A percentile compares a stretch with the other conserved stretches of the same genome.
phyloP scores from a whole-genome alignment of 306 rosid species.

The Parietaria judaica region DNA sequence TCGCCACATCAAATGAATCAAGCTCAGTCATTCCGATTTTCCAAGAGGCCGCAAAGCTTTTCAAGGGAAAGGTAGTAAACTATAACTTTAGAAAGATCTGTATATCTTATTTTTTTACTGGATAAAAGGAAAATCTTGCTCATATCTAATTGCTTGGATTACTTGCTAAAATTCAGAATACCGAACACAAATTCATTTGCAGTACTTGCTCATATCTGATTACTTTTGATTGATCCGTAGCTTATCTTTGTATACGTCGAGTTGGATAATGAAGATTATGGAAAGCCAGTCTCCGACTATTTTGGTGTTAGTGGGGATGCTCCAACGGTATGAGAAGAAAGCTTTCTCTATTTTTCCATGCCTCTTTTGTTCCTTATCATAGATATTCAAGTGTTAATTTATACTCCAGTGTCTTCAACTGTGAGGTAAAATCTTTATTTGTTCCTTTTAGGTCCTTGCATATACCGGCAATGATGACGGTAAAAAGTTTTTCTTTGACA shows the following conservation, averaged over 20 bases:
- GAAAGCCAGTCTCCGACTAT: conserved; percentile 87
- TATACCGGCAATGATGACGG: conserved; percentile 90
- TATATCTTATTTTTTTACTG: background rate
- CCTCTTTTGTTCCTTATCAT: conserved; percentile 5
- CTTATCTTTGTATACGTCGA: conserved; percentile 75
- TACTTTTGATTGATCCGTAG: conserved; percentile 35
- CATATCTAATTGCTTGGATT: too few species aligned
- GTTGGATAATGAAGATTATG: conserved; percentile 79
- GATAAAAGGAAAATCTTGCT: background rate
- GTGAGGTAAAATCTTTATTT: conserved; percentile 3
- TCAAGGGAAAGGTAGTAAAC: conserved; percentile 84
- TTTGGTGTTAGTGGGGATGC: conserved; percentile 72
- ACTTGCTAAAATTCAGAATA: background rate
- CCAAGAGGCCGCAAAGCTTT: conserved; percentile 66
- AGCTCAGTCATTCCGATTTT: conserved; percentile 58
- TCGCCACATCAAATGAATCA: conserved; percentile 63
- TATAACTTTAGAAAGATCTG: background rate
- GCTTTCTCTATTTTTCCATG: conserved; percentile 12
- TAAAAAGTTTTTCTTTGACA: conserved; percentile 67
- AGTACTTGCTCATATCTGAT: background rate
- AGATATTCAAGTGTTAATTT: conserved; percentile 6
- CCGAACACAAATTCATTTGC: background rate
- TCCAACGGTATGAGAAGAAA: conserved; percentile 45
- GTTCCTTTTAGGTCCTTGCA: conserved; percentile 51
- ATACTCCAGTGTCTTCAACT: conserved; percentile 7